phyloP scores from a whole-genome alignment of 2,329 filamentous ascomycete genomes.

The Ceratocystis destructans region DNA sequence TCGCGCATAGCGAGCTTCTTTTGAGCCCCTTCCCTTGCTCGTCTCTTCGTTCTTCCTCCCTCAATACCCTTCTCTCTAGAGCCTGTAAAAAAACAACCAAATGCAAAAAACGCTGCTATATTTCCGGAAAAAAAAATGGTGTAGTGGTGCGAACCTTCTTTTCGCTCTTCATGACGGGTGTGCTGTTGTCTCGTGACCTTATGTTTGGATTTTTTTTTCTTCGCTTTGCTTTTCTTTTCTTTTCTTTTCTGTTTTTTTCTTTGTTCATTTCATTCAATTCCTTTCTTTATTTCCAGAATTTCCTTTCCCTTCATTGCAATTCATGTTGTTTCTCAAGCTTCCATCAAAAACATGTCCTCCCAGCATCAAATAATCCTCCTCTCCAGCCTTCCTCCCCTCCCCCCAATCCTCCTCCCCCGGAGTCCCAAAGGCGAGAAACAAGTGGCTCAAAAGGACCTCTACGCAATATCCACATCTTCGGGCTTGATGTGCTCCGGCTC shows the following conservation, averaged over 20 bases:
- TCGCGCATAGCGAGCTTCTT: too few relatives aligned
- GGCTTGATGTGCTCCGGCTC: constrained; percentile 26
- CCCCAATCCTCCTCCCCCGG: not conserved
- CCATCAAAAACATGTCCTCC: not conserved
- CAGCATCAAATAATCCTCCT: not conserved
- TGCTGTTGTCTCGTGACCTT: not conserved
- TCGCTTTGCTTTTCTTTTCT: constrained; percentile 10
- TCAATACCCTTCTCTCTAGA: too few relatives aligned
- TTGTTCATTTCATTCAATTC: constrained; percentile 19
- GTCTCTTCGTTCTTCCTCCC: too few relatives aligned
- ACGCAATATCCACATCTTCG: constrained; percentile 28
- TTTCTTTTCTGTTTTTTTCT: constrained; percentile 14
- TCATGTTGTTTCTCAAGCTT: constrained; percentile 12
- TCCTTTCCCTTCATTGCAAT: constrained; percentile 13
- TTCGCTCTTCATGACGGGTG: not conserved
- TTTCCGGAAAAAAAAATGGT: not conserved
- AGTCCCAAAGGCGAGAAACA: not conserved
- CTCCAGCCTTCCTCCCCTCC: not conserved
- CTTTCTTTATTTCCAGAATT: constrained; percentile 16
- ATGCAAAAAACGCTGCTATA: too few relatives aligned
- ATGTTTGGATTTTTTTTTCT: not conserved
- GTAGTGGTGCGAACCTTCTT: not conserved
- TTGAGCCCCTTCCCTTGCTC: too few relatives aligned
- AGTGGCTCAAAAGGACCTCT: constrained; percentile 20
- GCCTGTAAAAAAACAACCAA: too few relatives aligned